Conservation (phyloP, 371 early-diverging fungal species). For the Ordospora pajunii region DNA sequence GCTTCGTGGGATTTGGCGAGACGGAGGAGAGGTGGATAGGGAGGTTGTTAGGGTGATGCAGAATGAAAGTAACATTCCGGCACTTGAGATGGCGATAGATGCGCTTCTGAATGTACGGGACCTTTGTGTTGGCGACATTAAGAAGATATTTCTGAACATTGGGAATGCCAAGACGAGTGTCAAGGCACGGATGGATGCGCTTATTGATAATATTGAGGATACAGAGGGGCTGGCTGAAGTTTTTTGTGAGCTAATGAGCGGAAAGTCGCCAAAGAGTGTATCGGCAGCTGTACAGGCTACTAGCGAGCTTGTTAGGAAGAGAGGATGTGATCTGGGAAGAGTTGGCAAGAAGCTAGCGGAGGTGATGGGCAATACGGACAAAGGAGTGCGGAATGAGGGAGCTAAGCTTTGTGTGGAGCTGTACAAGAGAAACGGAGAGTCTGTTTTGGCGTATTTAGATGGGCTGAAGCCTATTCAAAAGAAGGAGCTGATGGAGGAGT, state of each 20-base stretch:
- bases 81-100: slow-evolving; percentile 41
- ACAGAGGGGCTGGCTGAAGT: not conserved
- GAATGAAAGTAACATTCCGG: slow-evolving; percentile 40
- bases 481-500: slow-evolving; percentile 44
- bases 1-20: not conserved
- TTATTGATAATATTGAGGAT: slow-evolving; percentile 15
- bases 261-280: slow-evolving; percentile 29
- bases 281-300: not conserved
- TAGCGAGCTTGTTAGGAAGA: not conserved
- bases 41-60: slow-evolving; percentile 11
- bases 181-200: slow-evolving; percentile 11
- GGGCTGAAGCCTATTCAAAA: slow-evolving; percentile 41
- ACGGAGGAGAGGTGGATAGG: not conserved
- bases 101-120: slow-evolving; percentile 5
- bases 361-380: slow-evolving; percentile 26
- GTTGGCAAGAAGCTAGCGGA: not conserved
- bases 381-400: slow-evolving; percentile 18
- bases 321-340: not conserved
- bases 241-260: not conserved
- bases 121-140: not conserved
- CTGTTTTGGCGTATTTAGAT: slow-evolving; percentile 19
- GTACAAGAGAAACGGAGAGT: slow-evolving; percentile 32
- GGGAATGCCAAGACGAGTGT: slow-evolving; percentile 34
- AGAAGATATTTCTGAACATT: slow-evolving; percentile 26
- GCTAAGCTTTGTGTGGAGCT: slow-evolving; percentile 11